phyloP scores from a whole-genome alignment of 73 alveolate species.

The Tetrahymena elliotti region DNA sequence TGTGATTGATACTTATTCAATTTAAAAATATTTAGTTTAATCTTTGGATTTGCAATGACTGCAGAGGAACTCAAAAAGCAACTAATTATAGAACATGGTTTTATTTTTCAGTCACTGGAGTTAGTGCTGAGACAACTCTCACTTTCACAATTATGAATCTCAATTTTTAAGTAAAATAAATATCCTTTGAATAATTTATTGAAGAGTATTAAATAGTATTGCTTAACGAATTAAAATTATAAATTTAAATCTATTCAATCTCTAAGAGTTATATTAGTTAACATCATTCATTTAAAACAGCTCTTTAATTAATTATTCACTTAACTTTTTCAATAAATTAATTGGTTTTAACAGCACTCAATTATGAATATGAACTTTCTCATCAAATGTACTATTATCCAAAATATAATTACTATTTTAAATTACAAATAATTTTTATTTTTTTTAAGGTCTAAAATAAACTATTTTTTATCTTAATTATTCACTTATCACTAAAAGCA shows the following conservation, averaged over 20 bases:
- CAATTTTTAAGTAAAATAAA: constrained; percentile 39
- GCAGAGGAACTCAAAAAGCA: constrained; percentile 6
- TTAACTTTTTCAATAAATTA: no score
- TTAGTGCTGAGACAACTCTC: constrained; percentile 28
- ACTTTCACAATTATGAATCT: constrained; percentile 51
- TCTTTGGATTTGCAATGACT: constrained; percentile 9
- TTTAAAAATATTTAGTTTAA: constrained; percentile 1
- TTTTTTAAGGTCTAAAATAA: background rate
- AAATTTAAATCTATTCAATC: background rate
- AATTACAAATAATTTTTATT: background rate
- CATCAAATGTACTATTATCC: background rate
- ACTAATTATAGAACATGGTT: constrained; percentile 70
- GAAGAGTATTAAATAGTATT: background rate
- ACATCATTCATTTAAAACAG: background rate
- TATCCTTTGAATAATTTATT: no score
- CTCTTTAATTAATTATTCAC: background rate
- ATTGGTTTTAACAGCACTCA: background rate
- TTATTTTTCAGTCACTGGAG: constrained; percentile 62
- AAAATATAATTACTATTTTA: background rate
- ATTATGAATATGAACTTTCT: background rate
- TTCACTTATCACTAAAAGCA: background rate
- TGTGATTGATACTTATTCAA: background rate
- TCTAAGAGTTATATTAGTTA: background rate
- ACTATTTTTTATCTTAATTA: background rate
- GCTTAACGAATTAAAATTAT: background rate